Evolutionary conservation across 805 yeast genomes (phyloP), one percentile per base, ranked within the genome.

Genomic region (Barnettozyma siamensis): DNA sequence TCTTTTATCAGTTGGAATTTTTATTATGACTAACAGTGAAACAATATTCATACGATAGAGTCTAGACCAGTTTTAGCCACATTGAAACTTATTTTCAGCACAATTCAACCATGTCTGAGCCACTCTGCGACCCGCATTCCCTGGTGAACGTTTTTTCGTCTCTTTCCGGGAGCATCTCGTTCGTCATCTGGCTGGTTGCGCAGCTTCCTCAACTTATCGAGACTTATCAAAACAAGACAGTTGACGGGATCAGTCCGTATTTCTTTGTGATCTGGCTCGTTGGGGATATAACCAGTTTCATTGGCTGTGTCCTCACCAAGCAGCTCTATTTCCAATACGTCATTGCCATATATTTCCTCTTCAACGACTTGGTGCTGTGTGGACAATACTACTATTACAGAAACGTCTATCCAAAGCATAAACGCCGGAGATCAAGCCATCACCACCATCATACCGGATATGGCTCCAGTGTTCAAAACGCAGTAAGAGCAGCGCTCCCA

Each of bases 291-390:
- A 70, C 78, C 8, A 72, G 77, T 33, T 60, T 81, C 23, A 35
- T 73, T 0, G 97, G 96, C 0, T 87, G 95, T 46, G 44, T 85
- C 0, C 57, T 88, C 35, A 88, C 96, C 0, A 58, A 75, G 7
- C 96, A 89, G 46, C 66, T 88, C 35, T 78, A 82, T n/a, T 89
- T 88, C 62, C 97, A 88, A 58, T 73, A 78, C 10, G 64, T 79
- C 18, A 65, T 88, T 15, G 86, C 94, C 0, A 44, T 73, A 2
- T 89, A 89, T 62, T 88, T 85, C 57, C 66, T 91, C 38, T 62
- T 70, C 43, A 83, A 85, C 46, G 97, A 89, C 61, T 40, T 73
- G 19, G 65, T 86, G 10, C 66, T 89, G 23, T 69, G 80, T 36
- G 68, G 73, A 4, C 97, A 89, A 59, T 88, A 72, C 58, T 74